These are phyloP conservation scores for Phanerodontia chrysosporium DNA, from an alignment of 768 basidiomycete species.

Conservation along the genomic window DNA sequence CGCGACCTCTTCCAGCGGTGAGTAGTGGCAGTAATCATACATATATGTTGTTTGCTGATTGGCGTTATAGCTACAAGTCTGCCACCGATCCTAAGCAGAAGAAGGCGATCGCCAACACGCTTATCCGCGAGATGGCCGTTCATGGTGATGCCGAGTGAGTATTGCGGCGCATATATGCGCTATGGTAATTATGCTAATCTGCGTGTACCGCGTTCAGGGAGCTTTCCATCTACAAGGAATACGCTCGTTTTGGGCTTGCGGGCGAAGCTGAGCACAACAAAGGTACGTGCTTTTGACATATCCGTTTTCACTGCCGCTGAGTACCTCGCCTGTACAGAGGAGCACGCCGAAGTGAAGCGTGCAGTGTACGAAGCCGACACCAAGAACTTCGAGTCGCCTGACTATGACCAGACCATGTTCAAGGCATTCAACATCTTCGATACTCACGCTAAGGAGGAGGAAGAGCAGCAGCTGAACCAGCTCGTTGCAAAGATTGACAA, in stretches of 20 bases:
- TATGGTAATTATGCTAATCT: neutral
- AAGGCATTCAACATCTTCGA: neutral
- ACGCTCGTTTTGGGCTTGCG: constrained; percentile 12
- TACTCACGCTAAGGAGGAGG: neutral
- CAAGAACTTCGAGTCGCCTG: neutral
- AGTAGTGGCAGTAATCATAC: too few relatives aligned
- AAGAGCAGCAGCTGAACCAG: neutral
- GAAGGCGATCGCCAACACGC: constrained; percentile 10
- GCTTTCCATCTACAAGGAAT: constrained; percentile 20
- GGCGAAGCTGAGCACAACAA: constrained; percentile 19
- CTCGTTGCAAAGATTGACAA: neutral
- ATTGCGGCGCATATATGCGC: neutral
- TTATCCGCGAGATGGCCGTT: constrained; percentile 16
- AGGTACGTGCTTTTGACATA: neutral
- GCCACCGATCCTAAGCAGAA: constrained; percentile 4
- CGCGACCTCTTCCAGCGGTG: constrained; percentile 18
- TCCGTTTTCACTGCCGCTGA: too few relatives aligned
- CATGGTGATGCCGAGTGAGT: constrained; percentile 12
- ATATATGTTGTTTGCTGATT: too few relatives aligned
- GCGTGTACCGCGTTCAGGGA: neutral
- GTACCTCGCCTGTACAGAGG: too few relatives aligned
- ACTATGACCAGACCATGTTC: neutral
- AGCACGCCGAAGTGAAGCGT: neutral
- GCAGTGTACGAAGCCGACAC: neutral
- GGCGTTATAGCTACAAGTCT: neutral